phyloP scores from a whole-genome alignment of 176 grass and related monocot genomes.

The Ampelocalamus luodianensis region DNA sequence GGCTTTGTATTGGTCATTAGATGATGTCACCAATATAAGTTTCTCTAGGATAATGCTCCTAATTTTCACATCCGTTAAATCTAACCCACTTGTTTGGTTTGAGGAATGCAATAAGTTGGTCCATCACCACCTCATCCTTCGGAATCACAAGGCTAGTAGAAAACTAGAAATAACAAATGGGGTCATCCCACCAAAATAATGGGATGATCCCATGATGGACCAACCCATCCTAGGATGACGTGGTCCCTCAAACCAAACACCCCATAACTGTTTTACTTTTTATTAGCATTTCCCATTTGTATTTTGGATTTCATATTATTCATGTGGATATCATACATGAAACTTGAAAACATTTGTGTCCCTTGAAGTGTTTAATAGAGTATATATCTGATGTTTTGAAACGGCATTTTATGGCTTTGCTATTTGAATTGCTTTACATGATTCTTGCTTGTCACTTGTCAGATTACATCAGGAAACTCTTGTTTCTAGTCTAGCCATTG shows the following conservation, averaged over 20 bases:
- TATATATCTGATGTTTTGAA: neutral
- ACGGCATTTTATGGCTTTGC: neutral
- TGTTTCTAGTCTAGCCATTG: neutral
- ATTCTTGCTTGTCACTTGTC: neutral
- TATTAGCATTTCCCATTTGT: neutral
- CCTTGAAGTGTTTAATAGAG: neutral
- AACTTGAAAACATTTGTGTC: slow-evolving; percentile 2
- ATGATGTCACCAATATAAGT: neutral
- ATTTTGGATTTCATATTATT: neutral
- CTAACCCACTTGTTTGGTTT: neutral
- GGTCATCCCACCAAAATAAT: neutral
- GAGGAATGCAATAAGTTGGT: neutral
- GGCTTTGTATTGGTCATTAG: neutral
- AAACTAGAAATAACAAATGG: neutral
- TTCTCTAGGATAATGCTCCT: neutral
- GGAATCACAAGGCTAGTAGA: neutral
- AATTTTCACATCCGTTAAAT: neutral
- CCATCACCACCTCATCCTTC: neutral
- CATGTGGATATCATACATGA: neutral
- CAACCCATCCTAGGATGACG: slow-evolving; percentile 5
- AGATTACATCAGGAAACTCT: neutral
- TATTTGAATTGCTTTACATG: neutral
- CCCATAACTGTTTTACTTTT: neutral
- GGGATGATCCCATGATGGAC: neutral
- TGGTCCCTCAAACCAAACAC: neutral